Evolutionary conservation across 106 monocot genomes (phyloP), one percentile per base, ranked within the genome.

Genomic region (Dioscorea alata): DNA sequence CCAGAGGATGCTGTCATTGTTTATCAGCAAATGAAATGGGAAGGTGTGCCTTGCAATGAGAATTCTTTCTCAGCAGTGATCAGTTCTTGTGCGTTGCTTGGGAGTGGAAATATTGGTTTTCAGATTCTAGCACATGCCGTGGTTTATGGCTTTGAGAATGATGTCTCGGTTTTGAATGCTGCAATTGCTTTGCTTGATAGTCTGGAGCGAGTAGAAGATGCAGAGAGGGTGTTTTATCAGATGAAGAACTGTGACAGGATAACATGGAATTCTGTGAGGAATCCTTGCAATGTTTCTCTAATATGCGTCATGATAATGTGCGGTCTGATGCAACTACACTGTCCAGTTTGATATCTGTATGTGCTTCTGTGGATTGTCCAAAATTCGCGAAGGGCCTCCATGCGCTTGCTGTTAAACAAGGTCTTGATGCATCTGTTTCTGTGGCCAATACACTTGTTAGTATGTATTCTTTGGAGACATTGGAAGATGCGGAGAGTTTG

Each of bases 181-280:
- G n/a, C 91, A 28, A 74, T 95, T 0, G 73, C 76, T 13, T 13
- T 91, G 67, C 86, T 95, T 66, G 88, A 88, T 7, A 73, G 71
- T 33, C 21, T 82, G 74, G 83, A 78, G 7, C 76, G 73, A 66
- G 48, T 79, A 25, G 63, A 75, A 18, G 72, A 75, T 68, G 83
- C 94, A 4, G 83, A 81, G 42, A 48, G n/a, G 35, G 49, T 91
- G 18, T 95, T 95, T 74, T 6, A 65, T 15, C 74, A 70, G 20
- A 91, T 88, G 83, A 50, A 53, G 10, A 60, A 62, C 18, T 65
- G 77, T 53, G 94, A 95, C 52, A 75, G 48, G 24, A 91, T 95
- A 59, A 85, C 94, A 19, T 91, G 91, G 94, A 95, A 95, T 75
- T 81, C 94, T 75, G 50, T 16, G 33, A 75, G 71, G 79, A 91